Evolutionary conservation across 371 early-diverging fungal species (phyloP), one percentile per base, ranked within the genome.

Genomic region (Lichtheimia corymbifera): DNA sequence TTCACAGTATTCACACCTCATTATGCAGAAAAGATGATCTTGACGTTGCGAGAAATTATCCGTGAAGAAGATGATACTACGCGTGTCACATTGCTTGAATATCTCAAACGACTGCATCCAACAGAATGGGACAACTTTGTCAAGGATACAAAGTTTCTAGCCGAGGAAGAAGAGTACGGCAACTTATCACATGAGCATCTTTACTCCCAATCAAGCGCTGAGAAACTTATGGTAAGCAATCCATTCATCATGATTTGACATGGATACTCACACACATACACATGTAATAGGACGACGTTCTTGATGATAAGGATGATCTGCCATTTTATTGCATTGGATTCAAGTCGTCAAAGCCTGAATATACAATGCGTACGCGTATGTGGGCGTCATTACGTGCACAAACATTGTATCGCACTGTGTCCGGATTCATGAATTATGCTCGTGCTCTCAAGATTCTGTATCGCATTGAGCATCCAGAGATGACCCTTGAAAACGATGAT

Each of bases 1-100:
- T 92, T 95, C 55, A 94, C 94, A 0, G 94, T 94, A n/a, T 78
- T 95, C 40, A 91, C 91, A 2, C 96, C 96, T 5, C 96, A 95
- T 68, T 95, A 91, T 72, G 80, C 90, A 6, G 95, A 95, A 72
- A 94, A 94, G 75, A 91, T 94, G 54, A 70, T 95, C 35, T 75
- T 94, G 42, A 90, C 91, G 1, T 70, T 94, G 51, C 81, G 91
- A 40, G 94, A 94, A 65, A 91, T 94, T 52, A 92, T 94, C 61
- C 83, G 92, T 22, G 94, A 93, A 62, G 88, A 91, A 66, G 94
- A 95, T 60, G 77, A 84, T 60, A 86, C 91, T 52, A 91, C 92
- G 1, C 85, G 91, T 0, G 86, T 95, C 15, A 93, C 93, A 1
- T 70, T 93, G 47, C 71, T 95, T 25, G 94, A 94, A 69, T 95